Percentiles rank a stretch among this genome's conserved stretches.
These are phyloP conservation scores for Psophocarpus tetragonolobus DNA, from an alignment of 306 rosid species.

Conservation along the genomic window DNA sequence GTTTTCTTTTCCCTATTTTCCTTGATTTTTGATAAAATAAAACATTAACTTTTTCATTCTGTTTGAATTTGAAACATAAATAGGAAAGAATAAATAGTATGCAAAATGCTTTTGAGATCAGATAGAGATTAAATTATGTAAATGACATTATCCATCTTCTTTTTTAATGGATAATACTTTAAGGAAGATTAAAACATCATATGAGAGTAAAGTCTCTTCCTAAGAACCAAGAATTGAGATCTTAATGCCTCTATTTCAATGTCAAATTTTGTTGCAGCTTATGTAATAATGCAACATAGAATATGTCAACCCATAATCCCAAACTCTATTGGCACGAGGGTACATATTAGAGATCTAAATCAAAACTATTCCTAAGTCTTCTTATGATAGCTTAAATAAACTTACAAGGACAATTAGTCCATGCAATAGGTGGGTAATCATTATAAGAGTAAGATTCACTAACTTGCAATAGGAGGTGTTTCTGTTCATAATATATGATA, in stretches of 20 bases:
- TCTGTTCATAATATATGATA: background rate
- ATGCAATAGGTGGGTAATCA: slow-evolving; percentile 18
- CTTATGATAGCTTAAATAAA: slow-evolving; percentile 2
- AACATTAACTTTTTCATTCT: background rate
- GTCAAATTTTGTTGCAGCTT: background rate
- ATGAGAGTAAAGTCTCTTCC: background rate
- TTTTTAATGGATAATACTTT: slow-evolving; percentile 3
- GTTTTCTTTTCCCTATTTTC: too few species aligned
- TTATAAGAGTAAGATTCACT: background rate
- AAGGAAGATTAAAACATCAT: background rate
- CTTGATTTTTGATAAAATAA: background rate
- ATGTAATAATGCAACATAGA: background rate
- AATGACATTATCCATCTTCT: background rate
- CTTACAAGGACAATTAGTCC: background rate
- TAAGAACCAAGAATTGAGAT: background rate
- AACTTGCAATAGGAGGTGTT: background rate
- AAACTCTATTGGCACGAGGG: background rate
- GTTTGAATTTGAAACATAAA: slow-evolving; percentile 1
- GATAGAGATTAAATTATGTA: background rate
- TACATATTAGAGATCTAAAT: background rate
- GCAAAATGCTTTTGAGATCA: background rate
- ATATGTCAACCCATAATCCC: background rate
- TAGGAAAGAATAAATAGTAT: background rate
- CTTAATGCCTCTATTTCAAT: background rate
- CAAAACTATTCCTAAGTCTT: background rate